Evolutionary conservation across 345 rosid species (phyloP).

Genomic region (Corchorus capsularis): DNA sequence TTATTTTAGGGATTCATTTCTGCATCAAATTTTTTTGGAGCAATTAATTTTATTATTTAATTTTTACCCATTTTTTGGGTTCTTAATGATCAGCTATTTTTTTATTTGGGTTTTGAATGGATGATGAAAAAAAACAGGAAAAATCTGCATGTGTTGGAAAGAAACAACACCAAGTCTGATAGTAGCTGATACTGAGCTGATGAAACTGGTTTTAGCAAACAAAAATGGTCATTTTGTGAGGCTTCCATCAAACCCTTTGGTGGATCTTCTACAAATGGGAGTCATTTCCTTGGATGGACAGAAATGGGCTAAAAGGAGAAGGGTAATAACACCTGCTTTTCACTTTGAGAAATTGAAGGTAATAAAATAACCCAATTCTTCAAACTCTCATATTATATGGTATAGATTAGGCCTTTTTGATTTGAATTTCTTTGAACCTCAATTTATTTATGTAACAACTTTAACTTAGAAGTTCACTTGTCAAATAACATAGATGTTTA

Average conservation of each 20-base stretch:
- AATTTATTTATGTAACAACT: too few relatives aligned
- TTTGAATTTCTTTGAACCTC: neutral
- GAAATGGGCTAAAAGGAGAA: slow-evolving; percentile 35
- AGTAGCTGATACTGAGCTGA: slow-evolving; percentile 24
- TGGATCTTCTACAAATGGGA: slow-evolving; percentile 23
- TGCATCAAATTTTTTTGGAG: neutral
- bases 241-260: slow-evolving; percentile 30
- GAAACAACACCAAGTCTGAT: slow-evolving; percentile 22
- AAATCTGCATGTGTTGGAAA: slow-evolving; percentile 22
- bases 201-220: slow-evolving; percentile 17
- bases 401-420: neutral
- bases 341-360: slow-evolving; percentile 32
- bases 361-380: neutral
- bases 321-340: slow-evolving; percentile 28
- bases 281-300: slow-evolving; percentile 29
- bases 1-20: neutral
- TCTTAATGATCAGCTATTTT: neutral
- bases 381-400: neutral
- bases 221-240: slow-evolving; percentile 18
- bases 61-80: neutral
- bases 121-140: slow-evolving; percentile 20
- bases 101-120: neutral
- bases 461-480: neutral
- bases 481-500: neutral
- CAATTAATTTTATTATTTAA: neutral